These are phyloP conservation scores for Aspergillus conjunctus DNA, from an alignment of 495 filamentous ascomycete species.

Conservation along the genomic window DNA sequence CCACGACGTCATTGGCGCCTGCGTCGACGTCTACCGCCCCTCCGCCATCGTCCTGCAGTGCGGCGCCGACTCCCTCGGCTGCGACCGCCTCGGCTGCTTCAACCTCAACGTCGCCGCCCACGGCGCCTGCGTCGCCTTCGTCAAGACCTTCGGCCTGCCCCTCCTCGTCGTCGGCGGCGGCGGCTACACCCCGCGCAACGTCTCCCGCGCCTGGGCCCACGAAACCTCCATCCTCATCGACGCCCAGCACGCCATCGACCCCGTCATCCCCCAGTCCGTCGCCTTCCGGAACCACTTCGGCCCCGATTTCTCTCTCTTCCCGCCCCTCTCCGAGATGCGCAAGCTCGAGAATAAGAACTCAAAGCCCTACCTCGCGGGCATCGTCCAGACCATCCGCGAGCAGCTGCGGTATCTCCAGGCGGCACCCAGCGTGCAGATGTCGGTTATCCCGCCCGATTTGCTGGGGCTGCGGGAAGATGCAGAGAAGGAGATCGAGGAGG, in stretches of 20 bases:
- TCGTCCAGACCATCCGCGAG: constrained; percentile 74
- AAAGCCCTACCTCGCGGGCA: constrained; percentile 69
- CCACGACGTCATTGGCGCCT: constrained; percentile 73
- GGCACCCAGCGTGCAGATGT: constrained; percentile 85
- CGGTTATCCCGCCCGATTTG: constrained; percentile 77
- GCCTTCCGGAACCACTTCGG: constrained; percentile 81
- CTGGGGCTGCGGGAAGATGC: constrained; percentile 73
- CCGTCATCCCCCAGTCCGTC: constrained; percentile 69
- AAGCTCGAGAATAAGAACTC: constrained; percentile 78
- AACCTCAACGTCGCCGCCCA: constrained; percentile 95
- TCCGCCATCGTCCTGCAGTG: constrained; percentile 93
- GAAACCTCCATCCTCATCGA: constrained; percentile 90
- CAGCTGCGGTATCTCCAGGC: constrained; percentile 83
- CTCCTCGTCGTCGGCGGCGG: constrained; percentile 91
- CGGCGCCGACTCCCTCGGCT: constrained; percentile 91
- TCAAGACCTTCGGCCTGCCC: constrained; percentile 75
- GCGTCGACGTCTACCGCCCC: constrained; percentile 75
- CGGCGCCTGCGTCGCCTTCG: constrained; percentile 85
- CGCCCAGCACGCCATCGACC: constrained; percentile 68
- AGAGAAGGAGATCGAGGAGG: constrained; percentile 75
- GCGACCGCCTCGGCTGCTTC: constrained; percentile 91
- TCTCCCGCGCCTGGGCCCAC: constrained; percentile 93
- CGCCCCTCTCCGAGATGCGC: constrained; percentile 68
- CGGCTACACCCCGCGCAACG: constrained; percentile 96
- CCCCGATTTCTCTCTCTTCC: constrained; percentile 77